These are phyloP conservation scores for Wallacemonas sp. DNA, from an alignment of 208 protist genomes.

Conservation along the genomic window DNA sequence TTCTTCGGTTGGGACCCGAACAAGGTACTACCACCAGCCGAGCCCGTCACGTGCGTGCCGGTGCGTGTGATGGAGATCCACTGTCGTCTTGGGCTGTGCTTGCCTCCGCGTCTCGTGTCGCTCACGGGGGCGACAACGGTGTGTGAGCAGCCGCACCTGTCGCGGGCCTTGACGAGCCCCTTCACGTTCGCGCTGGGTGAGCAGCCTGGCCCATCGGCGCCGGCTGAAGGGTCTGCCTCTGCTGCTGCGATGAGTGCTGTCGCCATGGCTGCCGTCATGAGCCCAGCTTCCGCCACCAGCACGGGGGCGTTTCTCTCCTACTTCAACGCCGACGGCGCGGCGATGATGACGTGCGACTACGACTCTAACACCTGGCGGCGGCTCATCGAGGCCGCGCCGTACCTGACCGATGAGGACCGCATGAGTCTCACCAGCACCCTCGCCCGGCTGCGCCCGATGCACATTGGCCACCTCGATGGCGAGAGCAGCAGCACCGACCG, in stretches of 20 bases:
- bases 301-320: conserved; percentile 23
- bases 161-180: background rate
- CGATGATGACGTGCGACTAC: conserved; percentile 63
- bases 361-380: conserved; percentile 56
- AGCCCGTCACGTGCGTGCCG: conserved; percentile 13
- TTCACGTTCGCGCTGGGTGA: conserved; percentile 2
- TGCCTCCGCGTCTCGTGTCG: background rate
- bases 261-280: background rate
- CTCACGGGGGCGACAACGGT: background rate
- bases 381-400: conserved; percentile 49
- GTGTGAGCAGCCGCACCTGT: background rate
- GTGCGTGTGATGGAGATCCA: conserved; percentile 23
- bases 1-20: conserved; percentile 25
- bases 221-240: background rate
- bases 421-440: conserved; percentile 63
- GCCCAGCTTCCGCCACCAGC: conserved; percentile 3
- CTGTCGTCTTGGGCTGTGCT: background rate
- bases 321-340: conserved; percentile 59
- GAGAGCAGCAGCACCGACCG: conserved; percentile 33
- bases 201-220: too few relatives aligned
- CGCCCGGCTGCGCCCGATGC: conserved; percentile 33
- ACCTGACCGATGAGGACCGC: conserved; percentile 55
- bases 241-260: background rate
- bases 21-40: background rate
- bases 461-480: conserved; percentile 53